A percentile compares a stretch with the other conserved stretches of the same genome.
Conservation (phyloP, 2,329 filamentous ascomycete genomes). For the Truncatella angustata region DNA sequence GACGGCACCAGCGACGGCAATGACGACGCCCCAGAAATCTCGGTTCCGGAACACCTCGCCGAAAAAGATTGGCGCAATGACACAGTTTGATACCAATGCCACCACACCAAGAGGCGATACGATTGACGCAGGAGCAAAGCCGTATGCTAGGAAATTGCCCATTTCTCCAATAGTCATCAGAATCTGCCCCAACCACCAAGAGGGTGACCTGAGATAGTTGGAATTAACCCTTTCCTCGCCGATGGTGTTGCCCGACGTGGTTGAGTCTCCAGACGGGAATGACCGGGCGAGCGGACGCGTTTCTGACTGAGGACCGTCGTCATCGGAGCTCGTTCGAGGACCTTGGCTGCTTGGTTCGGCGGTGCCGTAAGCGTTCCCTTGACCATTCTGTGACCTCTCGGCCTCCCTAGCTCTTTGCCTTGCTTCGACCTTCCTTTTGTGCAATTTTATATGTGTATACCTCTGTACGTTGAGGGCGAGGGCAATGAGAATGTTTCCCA, state of each 20-base stretch:
- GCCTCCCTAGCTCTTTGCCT: constrained; percentile 54
- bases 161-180: constrained; percentile 91
- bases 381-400: constrained; percentile 38
- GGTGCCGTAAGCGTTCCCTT: constrained; percentile 25
- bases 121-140: constrained; percentile 95
- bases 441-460: constrained; percentile 86
- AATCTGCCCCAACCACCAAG: constrained; percentile 94
- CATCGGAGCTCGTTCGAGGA: constrained; percentile 25
- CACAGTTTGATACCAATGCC: constrained; percentile 91
- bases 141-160: constrained; percentile 96
- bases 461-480: constrained; percentile 95
- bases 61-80: constrained; percentile 92
- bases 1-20: constrained; percentile 84
- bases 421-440: constrained; percentile 63
- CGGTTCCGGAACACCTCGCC: constrained; percentile 84
- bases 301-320: constrained; percentile 36
- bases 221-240: constrained; percentile 45
- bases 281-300: constrained; percentile 52
- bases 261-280: constrained; percentile 43
- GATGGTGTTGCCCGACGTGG: constrained; percentile 34
- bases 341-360: constrained; percentile 30
- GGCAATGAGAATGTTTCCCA: constrained; percentile 90
- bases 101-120: constrained; percentile 97
- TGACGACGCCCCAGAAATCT: constrained; percentile 83
- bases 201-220: constrained; percentile 84